A percentile compares a stretch with the other conserved stretches of the same genome.
Conservation (phyloP, 1,284 basidiomycete species). For the Coniferiporia sulphurascens region DNA sequence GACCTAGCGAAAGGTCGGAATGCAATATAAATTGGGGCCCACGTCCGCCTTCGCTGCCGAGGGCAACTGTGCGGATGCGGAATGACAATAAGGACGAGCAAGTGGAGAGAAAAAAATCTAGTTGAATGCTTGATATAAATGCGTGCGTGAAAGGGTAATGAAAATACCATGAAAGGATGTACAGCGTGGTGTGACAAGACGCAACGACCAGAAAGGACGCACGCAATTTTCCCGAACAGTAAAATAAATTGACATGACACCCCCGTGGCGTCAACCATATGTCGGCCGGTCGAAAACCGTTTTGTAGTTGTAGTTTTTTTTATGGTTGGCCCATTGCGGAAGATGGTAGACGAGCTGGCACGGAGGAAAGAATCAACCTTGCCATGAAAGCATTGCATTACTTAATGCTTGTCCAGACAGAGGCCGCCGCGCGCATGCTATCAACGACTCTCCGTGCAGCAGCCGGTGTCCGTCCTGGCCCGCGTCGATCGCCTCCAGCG, state of each 20-base stretch:
- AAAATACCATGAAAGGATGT: neutral
- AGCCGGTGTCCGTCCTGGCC: conserved; percentile 12
- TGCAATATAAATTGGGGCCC: too few species aligned
- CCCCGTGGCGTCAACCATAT: too few species aligned
- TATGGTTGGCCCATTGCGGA: too few species aligned
- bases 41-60: too few species aligned
- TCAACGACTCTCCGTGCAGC: neutral
- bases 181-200: neutral
- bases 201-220: neutral
- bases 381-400: too few species aligned
- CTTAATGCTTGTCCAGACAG: neutral
- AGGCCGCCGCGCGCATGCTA: neutral
- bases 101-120: conserved; percentile 4
- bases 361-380: too few species aligned
- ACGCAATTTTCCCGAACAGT: neutral
- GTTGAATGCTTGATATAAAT: neutral
- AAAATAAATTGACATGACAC: too few species aligned
- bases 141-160: neutral
- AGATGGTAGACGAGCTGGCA: too few species aligned
- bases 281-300: too few species aligned
- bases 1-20: too few species aligned
- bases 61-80: too few species aligned
- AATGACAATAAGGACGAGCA: neutral
- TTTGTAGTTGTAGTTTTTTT: too few species aligned
- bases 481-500: conserved; percentile 13